Percentiles rank a stretch among this genome's conserved stretches.
Evolutionary conservation across 139 green algal genomes (phyloP).

Genomic region (Yamagishiella unicocca): DNA sequence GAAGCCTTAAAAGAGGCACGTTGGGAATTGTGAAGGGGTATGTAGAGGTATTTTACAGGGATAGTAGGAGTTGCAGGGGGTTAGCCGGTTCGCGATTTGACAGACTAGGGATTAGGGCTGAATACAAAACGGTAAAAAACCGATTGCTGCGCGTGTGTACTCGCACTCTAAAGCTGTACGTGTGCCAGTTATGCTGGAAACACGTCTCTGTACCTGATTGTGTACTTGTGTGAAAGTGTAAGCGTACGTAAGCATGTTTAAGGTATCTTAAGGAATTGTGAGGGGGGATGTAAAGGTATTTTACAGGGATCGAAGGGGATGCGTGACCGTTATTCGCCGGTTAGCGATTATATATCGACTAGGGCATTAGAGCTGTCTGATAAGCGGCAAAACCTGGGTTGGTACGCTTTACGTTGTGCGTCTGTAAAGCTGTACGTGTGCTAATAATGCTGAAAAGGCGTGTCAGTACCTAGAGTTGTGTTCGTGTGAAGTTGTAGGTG

Average conservation of each 20-base stretch:
- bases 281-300: neutral
- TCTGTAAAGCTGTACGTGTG: slow-evolving; percentile 1
- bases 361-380: too few relatives aligned
- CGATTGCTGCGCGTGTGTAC: neutral
- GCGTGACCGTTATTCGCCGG: neutral
- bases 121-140: too few relatives aligned
- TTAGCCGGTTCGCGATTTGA: too few relatives aligned
- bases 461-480: neutral
- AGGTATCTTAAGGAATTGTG: neutral
- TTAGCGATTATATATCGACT: too few relatives aligned
- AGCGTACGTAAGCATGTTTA: neutral
- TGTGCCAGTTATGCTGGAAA: neutral
- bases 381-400: too few relatives aligned
- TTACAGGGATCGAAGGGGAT: slow-evolving; percentile 4
- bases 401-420: too few relatives aligned
- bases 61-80: neutral
- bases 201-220: neutral
- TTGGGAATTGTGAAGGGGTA: slow-evolving; percentile 1
- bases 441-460: neutral
- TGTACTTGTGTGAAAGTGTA: neutral
- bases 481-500: neutral
- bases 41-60: slow-evolving; percentile 5
- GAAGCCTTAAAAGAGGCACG: neutral
- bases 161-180: neutral
- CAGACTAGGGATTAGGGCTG: too few relatives aligned